These are phyloP conservation scores for Berkeleyomyces basicola DNA, from an alignment of 2,329 filamentous ascomycete genomes.

Conservation along the genomic window DNA sequence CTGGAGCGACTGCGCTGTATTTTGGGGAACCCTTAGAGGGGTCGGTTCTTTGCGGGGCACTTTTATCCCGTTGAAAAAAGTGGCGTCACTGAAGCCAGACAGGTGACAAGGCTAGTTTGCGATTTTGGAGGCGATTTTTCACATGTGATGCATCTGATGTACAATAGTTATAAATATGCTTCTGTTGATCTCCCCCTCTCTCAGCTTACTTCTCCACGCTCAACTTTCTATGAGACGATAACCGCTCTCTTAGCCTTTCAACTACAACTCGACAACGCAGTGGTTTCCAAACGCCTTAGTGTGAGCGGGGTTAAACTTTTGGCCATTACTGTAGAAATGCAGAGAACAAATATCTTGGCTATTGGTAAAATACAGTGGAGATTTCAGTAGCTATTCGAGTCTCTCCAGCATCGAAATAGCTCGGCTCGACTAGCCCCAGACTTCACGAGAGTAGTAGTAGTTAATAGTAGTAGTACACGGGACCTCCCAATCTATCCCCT, in stretches of 20 bases:
- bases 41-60: constrained; percentile 2
- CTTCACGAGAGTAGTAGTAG: neutral
- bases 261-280: neutral
- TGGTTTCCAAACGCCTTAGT: neutral
- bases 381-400: constrained; percentile 9
- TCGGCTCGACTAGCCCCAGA: neutral
- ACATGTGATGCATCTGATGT: neutral
- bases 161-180: neutral
- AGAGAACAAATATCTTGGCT: neutral
- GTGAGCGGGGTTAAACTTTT: no score
- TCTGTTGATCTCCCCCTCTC: no score
- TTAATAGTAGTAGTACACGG: constrained; percentile 9
- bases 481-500: neutral
- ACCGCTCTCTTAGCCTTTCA: no score
- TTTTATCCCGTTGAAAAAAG: neutral
- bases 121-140: neutral
- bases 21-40: neutral
- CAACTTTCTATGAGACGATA: no score
- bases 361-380: constrained; percentile 13
- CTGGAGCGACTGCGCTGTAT: neutral
- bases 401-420: constrained; percentile 1
- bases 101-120: neutral
- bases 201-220: no score
- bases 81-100: constrained; percentile 1
- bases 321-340: neutral